These are phyloP conservation scores for Verticillium nonalfalfae DNA, from an alignment of 2,329 filamentous ascomycete species.

Conservation along the genomic window DNA sequence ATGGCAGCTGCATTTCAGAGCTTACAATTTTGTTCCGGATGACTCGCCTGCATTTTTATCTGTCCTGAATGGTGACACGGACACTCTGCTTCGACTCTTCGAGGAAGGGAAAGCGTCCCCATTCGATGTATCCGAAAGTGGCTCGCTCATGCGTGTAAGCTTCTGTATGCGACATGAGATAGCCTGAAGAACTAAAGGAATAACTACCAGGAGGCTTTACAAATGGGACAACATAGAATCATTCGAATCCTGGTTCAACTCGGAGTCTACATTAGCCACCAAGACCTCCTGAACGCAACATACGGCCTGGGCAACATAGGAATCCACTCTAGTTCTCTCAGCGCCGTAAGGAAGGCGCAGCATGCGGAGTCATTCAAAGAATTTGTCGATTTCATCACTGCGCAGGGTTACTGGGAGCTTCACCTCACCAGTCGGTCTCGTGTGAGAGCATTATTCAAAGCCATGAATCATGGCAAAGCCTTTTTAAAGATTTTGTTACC, in stretches of 20 bases:
- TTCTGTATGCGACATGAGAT: too few species aligned
- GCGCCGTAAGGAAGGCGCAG: too few species aligned
- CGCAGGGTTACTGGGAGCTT: neutral
- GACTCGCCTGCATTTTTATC: fast-evolving
- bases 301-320: too few species aligned
- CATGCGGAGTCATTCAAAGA: neutral
- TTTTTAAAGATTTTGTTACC: neutral
- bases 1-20: neutral
- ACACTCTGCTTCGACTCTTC: neutral
- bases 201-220: neutral
- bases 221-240: neutral
- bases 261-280: neutral
- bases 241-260: neutral
- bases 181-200: too few species aligned
- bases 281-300: neutral
- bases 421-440: too few species aligned
- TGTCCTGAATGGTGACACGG: neutral
- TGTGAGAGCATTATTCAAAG: too few species aligned
- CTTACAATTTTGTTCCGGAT: neutral
- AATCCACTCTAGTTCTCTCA: too few species aligned
- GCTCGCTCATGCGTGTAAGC: neutral
- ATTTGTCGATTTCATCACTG: neutral
- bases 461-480: neutral
- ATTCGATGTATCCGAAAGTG: neutral
- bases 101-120: neutral